These are phyloP conservation scores for Jamesozyma spencerorum DNA, from an alignment of 805 yeast species.

Conservation along the genomic window DNA sequence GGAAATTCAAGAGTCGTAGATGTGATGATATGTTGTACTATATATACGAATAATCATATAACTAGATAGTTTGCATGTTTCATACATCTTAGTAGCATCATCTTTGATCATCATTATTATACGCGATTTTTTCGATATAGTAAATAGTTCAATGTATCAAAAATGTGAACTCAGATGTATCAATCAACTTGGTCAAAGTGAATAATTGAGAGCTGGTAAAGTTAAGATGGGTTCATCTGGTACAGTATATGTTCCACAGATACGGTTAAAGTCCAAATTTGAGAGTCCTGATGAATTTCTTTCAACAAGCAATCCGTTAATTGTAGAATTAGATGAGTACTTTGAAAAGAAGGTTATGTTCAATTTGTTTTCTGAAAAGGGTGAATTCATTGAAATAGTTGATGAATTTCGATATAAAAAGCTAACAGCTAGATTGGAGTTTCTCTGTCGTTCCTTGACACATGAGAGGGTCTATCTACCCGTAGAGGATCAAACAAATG, in stretches of 20 bases:
- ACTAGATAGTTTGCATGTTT: background rate
- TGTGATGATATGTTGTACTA: slow-evolving; percentile 47
- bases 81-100: no score
- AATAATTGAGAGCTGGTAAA: no score
- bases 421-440: background rate
- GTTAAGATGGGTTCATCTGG: no score
- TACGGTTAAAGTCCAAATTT: no score
- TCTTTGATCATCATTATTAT: background rate
- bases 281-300: no score
- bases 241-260: no score
- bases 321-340: background rate
- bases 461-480: slow-evolving; percentile 5
- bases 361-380: background rate
- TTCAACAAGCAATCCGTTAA: no score
- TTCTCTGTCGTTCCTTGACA: slow-evolving; percentile 6
- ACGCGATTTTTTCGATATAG: no score
- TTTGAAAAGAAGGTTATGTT: background rate
- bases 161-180: no score
- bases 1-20: slow-evolving; percentile 74
- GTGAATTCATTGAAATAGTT: background rate
- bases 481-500: background rate
- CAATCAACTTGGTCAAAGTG: no score
- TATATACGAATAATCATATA: slow-evolving; percentile 7
- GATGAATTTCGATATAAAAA: background rate
- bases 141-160: background rate